These are phyloP conservation scores for Beauveria caledonica DNA, from an alignment of 2,329 filamentous ascomycete species.

Conservation along the genomic window DNA sequence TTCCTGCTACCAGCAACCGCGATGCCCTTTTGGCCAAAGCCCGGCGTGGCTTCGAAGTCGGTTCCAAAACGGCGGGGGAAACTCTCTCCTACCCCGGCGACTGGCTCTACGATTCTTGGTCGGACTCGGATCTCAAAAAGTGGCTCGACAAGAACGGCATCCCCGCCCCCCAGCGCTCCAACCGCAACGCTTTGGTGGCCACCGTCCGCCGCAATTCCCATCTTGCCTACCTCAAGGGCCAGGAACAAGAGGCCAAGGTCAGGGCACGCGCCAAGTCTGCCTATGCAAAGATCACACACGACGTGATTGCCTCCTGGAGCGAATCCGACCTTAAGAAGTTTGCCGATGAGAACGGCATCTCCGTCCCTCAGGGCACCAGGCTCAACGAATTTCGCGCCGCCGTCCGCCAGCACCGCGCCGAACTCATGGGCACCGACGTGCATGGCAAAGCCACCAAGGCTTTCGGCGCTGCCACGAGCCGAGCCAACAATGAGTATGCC, in stretches of 20 bases:
- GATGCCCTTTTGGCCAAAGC: constrained; percentile 72
- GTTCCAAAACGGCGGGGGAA: constrained; percentile 68
- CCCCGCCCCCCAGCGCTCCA: constrained; percentile 74
- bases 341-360: constrained; percentile 80
- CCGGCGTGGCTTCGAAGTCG: constrained; percentile 71
- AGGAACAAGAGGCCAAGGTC: constrained; percentile 51
- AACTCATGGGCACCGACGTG: constrained; percentile 59
- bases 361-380: constrained; percentile 84
- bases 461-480: constrained; percentile 65
- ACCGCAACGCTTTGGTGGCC: constrained; percentile 81
- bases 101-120: constrained; percentile 89
- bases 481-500: constrained; percentile 67
- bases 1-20: constrained; percentile 78
- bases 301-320: constrained; percentile 82
- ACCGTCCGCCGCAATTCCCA: constrained; percentile 85
- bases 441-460: constrained; percentile 49
- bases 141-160: constrained; percentile 88
- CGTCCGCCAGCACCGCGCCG: constrained; percentile 76
- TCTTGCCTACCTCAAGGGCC: constrained; percentile 61
- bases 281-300: constrained; percentile 69
- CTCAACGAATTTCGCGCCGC: constrained; percentile 83
- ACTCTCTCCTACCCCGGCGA: constrained; percentile 81
- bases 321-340: constrained; percentile 87
- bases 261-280: constrained; percentile 60
- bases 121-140: constrained; percentile 85